These are phyloP conservation scores for Apiospora hydei DNA, from an alignment of 2,329 filamentous ascomycete genomes.

Conservation along the genomic window DNA sequence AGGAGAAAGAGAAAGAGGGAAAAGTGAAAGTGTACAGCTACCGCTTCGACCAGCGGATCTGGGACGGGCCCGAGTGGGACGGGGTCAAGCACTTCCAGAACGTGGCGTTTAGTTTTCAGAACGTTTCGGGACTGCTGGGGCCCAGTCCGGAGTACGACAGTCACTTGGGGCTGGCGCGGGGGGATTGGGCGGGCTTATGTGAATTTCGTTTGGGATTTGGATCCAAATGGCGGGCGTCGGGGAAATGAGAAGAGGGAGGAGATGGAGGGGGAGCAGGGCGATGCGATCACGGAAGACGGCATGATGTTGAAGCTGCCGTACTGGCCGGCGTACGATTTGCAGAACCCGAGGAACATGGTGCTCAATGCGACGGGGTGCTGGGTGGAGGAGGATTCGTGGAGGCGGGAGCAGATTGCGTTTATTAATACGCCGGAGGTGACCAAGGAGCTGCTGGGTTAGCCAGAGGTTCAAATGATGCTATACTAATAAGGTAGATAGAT, in stretches of 20 bases:
- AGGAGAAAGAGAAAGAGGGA: slow-evolving; percentile 23
- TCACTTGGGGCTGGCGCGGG: slow-evolving; percentile 44
- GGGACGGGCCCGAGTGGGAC: slow-evolving; percentile 48
- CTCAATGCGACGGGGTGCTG: slow-evolving; percentile 51
- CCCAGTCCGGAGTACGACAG: slow-evolving; percentile 51
- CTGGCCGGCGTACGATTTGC: slow-evolving; percentile 38
- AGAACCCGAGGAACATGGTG: slow-evolving; percentile 52
- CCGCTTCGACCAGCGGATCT: slow-evolving; percentile 56
- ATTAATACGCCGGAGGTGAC: slow-evolving; percentile 48
- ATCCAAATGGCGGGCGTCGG: slow-evolving; percentile 47
- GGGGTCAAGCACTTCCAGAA: slow-evolving; percentile 57
- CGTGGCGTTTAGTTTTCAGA: slow-evolving; percentile 58
- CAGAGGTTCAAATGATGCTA: neutral
- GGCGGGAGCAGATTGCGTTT: slow-evolving; percentile 54
- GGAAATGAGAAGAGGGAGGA: neutral
- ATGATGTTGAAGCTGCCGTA: slow-evolving; percentile 31
- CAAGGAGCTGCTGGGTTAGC: slow-evolving; percentile 44
- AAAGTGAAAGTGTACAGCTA: slow-evolving; percentile 51
- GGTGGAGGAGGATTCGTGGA: slow-evolving; percentile 55
- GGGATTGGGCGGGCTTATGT: slow-evolving; percentile 51
- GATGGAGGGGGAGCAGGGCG: neutral
- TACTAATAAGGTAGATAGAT: too few relatives aligned
- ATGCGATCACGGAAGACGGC: neutral
- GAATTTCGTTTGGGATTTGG: slow-evolving; percentile 50
- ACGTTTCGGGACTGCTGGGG: slow-evolving; percentile 55